These are phyloP conservation scores for Tricholoma saponaceum DNA, from an alignment of 768 basidiomycete species.

Conservation along the genomic window DNA sequence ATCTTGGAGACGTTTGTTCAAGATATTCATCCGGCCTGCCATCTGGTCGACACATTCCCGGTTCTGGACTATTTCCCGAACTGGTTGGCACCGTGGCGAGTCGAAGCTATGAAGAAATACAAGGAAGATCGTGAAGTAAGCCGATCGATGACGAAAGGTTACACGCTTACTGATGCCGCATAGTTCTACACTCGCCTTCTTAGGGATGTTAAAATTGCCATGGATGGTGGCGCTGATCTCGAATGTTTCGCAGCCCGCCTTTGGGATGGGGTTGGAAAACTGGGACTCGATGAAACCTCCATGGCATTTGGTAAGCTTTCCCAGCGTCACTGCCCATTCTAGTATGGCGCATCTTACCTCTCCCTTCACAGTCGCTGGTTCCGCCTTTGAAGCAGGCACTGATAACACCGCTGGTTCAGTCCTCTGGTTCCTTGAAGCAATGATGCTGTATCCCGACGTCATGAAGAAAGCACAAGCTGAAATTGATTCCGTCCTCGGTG, in stretches of 20 bases:
- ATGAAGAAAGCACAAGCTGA: constrained; percentile 9
- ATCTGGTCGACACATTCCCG: constrained; percentile 12
- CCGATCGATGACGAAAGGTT: no score
- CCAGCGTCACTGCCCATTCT: not conserved
- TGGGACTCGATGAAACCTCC: constrained; percentile 3
- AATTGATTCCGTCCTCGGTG: constrained; percentile 5
- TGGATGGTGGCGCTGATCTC: not conserved
- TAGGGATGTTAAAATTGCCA: no score
- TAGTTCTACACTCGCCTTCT: no score
- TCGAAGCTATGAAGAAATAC: constrained; percentile 6
- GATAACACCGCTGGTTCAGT: constrained; percentile 2
- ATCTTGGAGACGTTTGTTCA: constrained; percentile 20
- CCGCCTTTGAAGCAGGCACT: constrained; percentile 10
- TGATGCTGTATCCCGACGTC: constrained; percentile 13
- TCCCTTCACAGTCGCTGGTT: constrained; percentile 5
- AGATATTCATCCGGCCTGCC: constrained; percentile 16
- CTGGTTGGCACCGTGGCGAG: constrained; percentile 10
- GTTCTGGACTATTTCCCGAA: constrained; percentile 9
- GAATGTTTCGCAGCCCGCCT: constrained; percentile 13
- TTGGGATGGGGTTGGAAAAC: constrained; percentile 8
- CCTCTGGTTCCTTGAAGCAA: constrained; percentile 10
- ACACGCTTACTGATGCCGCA: no score
- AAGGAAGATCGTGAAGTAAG: constrained; percentile 8
- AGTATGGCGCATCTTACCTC: not conserved
- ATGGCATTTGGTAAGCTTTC: constrained; percentile 2